These are phyloP conservation scores for Microdochium paspali DNA, from an alignment of 2,329 filamentous ascomycete genomes.

Conservation along the genomic window DNA sequence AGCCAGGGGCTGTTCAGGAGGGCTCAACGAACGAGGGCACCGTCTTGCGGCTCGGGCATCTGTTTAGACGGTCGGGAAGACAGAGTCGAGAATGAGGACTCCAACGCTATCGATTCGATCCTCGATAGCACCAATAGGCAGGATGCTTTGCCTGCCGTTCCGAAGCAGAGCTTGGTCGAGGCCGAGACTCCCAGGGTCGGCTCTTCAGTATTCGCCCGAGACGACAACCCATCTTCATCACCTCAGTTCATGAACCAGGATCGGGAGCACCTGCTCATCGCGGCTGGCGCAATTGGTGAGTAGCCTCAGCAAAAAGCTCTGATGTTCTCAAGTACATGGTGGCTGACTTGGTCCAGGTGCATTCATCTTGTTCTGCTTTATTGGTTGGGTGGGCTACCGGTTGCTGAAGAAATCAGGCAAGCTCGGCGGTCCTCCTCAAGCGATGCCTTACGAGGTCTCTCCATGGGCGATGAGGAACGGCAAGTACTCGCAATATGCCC, in stretches of 20 bases:
- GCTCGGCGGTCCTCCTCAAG: conserved; percentile 2
- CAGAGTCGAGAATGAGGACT: not conserved
- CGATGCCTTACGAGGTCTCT: conserved; percentile 9
- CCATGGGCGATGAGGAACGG: conserved; percentile 3
- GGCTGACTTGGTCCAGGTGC: conserved; percentile 20
- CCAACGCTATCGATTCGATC: not conserved
- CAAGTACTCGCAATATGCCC: conserved; percentile 2
- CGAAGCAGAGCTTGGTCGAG: not conserved
- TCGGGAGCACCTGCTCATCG: conserved; percentile 22
- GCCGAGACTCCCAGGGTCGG: not conserved
- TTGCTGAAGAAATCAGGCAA: conserved; percentile 22
- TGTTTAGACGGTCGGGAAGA: not conserved
- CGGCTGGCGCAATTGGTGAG: conserved; percentile 24
- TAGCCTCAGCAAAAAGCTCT: not conserved
- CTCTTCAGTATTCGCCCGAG: not conserved
- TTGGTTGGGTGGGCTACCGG: conserved; percentile 35
- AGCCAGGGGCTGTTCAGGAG: not conserved
- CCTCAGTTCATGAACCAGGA: conserved; percentile 15
- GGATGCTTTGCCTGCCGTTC: not conserved
- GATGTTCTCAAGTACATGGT: not conserved
- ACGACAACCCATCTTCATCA: conserved; percentile 3
- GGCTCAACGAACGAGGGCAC: not conserved
- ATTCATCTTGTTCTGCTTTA: conserved; percentile 33
- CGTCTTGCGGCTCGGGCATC: too few relatives aligned
- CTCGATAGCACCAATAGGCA: not conserved